Percentiles rank a stretch among this genome's conserved stretches.
Conservation (phyloP, 306 rosid species). For the Cajanus cajan region DNA sequence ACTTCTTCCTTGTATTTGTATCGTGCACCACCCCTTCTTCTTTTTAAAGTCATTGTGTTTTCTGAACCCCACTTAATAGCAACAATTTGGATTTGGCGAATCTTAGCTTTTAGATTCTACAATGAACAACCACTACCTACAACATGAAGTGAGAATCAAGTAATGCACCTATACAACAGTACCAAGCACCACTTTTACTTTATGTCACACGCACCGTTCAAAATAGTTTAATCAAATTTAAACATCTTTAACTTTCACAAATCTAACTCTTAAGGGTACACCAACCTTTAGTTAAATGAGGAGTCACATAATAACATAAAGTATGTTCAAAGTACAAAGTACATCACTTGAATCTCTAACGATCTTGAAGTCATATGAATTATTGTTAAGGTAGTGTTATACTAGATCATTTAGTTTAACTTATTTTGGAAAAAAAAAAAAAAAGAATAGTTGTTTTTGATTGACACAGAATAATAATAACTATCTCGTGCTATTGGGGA, state of each 20-base stretch:
- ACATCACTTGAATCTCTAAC: too few relatives aligned
- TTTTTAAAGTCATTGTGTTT: too few relatives aligned
- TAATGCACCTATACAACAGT: background rate
- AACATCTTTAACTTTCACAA: background rate
- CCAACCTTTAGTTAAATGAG: background rate
- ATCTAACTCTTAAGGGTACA: background rate
- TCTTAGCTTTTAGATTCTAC: background rate
- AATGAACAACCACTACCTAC: background rate
- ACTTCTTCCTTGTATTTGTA: too few relatives aligned
- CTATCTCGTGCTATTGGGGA: background rate
- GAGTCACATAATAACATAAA: background rate
- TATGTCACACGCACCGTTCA: background rate
- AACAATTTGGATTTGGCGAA: background rate
- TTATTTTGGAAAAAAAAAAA: too few relatives aligned
- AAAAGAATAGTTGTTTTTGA: background rate
- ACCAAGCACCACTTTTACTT: background rate
- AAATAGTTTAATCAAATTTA: background rate
- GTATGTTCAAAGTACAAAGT: background rate
- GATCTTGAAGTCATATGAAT: background rate
- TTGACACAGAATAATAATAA: background rate
- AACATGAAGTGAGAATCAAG: slow-evolving; percentile 1
- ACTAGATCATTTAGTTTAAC: background rate
- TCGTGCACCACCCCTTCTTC: too few relatives aligned
- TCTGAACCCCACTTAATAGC: background rate
- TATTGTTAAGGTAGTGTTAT: background rate